phyloP scores from a whole-genome alignment of 108 stramenopile species.

The Cyclotella distinguenda region DNA sequence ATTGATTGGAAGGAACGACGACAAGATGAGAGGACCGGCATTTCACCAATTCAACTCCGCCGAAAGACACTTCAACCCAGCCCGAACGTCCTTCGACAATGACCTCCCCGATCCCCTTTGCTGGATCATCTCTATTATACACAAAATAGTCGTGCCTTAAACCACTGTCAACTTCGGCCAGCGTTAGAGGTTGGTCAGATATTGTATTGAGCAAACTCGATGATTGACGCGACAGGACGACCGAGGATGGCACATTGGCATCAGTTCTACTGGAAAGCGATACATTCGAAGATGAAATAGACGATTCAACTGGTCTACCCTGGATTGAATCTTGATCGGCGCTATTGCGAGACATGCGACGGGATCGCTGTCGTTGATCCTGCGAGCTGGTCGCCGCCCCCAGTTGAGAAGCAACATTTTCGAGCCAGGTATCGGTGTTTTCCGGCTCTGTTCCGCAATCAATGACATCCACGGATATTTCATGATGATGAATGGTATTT shows the following conservation, averaged over 20 bases:
- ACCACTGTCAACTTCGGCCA: background rate
- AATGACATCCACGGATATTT: background rate
- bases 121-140: constrained; percentile 9
- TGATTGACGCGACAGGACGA: constrained; percentile 4
- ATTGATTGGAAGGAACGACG: constrained; percentile 23
- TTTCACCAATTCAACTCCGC: constrained; percentile 13
- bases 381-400: constrained; percentile 13
- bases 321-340: background rate
- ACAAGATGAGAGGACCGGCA: constrained; percentile 21
- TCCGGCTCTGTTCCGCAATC: constrained; percentile 4
- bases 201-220: background rate
- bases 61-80: constrained; percentile 35
- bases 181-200: background rate
- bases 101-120: constrained; percentile 25
- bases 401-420: constrained; percentile 33
- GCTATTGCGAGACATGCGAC: background rate
- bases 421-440: constrained; percentile 36
- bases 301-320: background rate
- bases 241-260: constrained; percentile 3
- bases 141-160: constrained; percentile 12
- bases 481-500: constrained; percentile 17
- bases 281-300: constrained; percentile 9
- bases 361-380: constrained; percentile 1
- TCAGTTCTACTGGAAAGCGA: background rate
- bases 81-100: constrained; percentile 9